Evolutionary conservation across 306 rosid species (phyloP), one percentile per base, ranked within the genome.

Genomic region (Prinsepia uniflora): DNA sequence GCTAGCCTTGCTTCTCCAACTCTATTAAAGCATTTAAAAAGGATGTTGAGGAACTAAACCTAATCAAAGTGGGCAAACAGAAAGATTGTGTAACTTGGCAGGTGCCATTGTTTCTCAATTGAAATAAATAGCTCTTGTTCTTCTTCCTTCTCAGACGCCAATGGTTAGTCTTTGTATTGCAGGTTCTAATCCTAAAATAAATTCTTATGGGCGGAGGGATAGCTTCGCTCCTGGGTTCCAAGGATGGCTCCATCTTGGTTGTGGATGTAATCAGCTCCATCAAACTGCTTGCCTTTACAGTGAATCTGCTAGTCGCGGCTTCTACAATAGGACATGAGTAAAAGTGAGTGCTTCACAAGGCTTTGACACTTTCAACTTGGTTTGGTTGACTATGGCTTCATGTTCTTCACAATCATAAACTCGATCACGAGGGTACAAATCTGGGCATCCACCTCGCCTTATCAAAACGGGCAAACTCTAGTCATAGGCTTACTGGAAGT

Each of bases 41-140:
- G 53, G 5, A 5, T 0, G 0, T 0, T 48, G 0, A 0, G 0
- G 1, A 47, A 13, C 3, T 4, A 47, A 47, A n/a, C n/a, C n/a
- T 50, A 6, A 50, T 15, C 10, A 52, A 52, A 6, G 11, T 0
- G 1, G 10, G 10, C 11, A 2, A 15, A 52, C 5, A 7, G 19
- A 46, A 46, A 12, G 50, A 47, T 12, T 17, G 3, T 47, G 17
- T 12, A 47, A 12, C 17, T 47, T 47, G 50, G 12, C 6, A 47
- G n/a, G 52, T 47, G 52, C 15, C n/a, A 17, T 47, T 47, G 2
- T 13, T 47, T 47, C 52, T 47, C 15, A 47, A 12, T 17, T 17
- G 15, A 13, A 47, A 47, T 47, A 13, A 47, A 47, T 47, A 13
- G n/a, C n/a, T 47, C 52, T 13, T 47, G 15, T 47, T 49, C 54